Conservation (phyloP, 768 basidiomycete species). For the Serendipita vermifera region DNA sequence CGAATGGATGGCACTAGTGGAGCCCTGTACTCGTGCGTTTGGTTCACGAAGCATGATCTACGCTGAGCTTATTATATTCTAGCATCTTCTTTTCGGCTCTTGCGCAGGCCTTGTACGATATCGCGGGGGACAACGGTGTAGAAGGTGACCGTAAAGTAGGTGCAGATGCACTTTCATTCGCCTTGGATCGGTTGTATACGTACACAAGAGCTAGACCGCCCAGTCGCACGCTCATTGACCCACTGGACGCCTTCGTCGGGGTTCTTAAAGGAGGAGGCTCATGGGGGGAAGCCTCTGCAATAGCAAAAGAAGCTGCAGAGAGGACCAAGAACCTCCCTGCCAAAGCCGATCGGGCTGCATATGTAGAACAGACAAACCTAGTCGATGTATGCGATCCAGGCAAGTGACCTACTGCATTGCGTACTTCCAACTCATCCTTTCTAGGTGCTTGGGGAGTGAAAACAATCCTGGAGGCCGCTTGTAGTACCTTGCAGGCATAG, state of each 20-base stretch:
- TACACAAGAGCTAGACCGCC: conserved; percentile 85
- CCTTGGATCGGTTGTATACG: conserved; percentile 52
- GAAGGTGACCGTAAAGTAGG: conserved; percentile 43
- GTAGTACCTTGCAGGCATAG: background rate
- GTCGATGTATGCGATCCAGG: conserved; percentile 29
- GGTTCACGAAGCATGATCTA: no score
- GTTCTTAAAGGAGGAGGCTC: conserved; percentile 24
- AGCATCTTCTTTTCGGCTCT: conserved; percentile 89
- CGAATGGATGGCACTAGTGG: conserved; percentile 88
- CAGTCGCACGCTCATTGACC: conserved; percentile 87
- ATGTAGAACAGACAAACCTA: conserved; percentile 59
- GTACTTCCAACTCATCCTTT: conserved; percentile 20
- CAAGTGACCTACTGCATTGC: conserved; percentile 67
- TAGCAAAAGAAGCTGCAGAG: conserved; percentile 48
- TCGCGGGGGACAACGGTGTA: conserved; percentile 21
- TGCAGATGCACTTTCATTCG: conserved; percentile 43
- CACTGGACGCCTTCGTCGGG: conserved; percentile 62
- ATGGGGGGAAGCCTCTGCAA: conserved; percentile 23
- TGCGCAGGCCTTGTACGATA: conserved; percentile 48
- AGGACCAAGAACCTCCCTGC: conserved; percentile 63
- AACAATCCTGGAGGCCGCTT: conserved; percentile 43
- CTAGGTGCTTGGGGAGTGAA: conserved; percentile 75
- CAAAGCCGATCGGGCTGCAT: conserved; percentile 79
- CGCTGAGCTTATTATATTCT: conserved; percentile 9
- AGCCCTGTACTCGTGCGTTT: conserved; percentile 73